These are phyloP conservation scores for Mucor plumbeus DNA, from an alignment of 371 early-diverging fungal species.

Conservation along the genomic window DNA sequence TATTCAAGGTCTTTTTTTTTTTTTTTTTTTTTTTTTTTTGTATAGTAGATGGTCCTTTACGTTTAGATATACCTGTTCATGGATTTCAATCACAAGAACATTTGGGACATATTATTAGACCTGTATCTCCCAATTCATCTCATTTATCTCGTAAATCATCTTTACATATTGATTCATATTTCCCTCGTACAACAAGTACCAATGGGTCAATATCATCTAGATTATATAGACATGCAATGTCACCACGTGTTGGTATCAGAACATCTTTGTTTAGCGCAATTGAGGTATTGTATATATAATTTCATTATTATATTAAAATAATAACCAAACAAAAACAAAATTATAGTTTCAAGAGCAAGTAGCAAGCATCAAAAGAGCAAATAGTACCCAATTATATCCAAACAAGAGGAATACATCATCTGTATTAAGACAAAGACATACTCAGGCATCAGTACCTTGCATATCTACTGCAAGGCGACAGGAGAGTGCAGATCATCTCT, in stretches of 20 bases:
- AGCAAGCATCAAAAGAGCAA: constrained; percentile 35
- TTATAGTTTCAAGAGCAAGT: constrained; percentile 48
- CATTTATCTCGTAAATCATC: constrained; percentile 37
- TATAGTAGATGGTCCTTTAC: constrained; percentile 21
- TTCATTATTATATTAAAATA: background rate
- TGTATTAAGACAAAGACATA: constrained; percentile 11
- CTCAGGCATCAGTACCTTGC: constrained; percentile 30
- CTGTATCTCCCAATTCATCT: constrained; percentile 45
- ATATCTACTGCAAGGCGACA: constrained; percentile 22
- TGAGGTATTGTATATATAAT: constrained; percentile 32
- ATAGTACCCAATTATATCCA: constrained; percentile 30
- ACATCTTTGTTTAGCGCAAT: constrained; percentile 53
- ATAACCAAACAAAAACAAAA: no score
- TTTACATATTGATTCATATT: constrained; percentile 36
- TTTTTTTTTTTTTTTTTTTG: no score
- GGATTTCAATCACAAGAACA: constrained; percentile 44
- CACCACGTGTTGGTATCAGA: constrained; percentile 52
- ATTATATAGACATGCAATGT: constrained; percentile 39
- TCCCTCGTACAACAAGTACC: constrained; percentile 40
- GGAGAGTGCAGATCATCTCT: constrained; percentile 23
- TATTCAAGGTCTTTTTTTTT: no score
- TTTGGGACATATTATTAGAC: constrained; percentile 50
- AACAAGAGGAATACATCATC: constrained; percentile 11
- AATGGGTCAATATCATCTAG: constrained; percentile 47
- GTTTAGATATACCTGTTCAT: constrained; percentile 37